Evolutionary conservation across 139 green algal species (phyloP).

Genomic region (Asterochloris erici): DNA sequence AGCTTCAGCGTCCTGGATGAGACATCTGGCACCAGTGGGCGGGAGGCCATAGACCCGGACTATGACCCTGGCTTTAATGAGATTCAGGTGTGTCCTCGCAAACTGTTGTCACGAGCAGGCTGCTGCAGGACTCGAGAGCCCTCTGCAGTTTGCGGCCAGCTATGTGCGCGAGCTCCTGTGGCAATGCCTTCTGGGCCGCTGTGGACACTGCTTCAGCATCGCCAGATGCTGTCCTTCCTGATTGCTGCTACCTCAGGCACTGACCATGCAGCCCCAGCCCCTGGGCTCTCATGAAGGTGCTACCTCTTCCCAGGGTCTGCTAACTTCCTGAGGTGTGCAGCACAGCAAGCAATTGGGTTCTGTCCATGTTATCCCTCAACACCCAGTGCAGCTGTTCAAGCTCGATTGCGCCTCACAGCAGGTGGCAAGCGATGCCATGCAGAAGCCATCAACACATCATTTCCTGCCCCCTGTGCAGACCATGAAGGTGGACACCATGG

Average conservation of each 20-base stretch:
- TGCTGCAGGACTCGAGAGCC: neutral
- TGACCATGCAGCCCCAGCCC: too few species aligned
- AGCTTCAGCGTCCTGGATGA: constrained; percentile 32
- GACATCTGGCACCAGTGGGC: neutral
- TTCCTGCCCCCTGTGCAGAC: constrained; percentile 22
- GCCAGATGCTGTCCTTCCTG: too few species aligned
- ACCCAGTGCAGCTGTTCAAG: too few species aligned
- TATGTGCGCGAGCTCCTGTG: neutral
- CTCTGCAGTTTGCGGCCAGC: too few species aligned
- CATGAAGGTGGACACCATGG: constrained; percentile 35
- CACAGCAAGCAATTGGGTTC: too few species aligned
- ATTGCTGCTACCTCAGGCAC: too few species aligned
- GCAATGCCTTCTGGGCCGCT: neutral
- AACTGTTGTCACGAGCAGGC: neutral
- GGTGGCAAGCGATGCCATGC: neutral
- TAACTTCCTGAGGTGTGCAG: too few species aligned
- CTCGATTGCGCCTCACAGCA: too few species aligned
- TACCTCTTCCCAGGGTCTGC: too few species aligned
- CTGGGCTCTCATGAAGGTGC: too few species aligned
- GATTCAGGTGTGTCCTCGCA: constrained; percentile 43
- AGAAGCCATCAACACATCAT: neutral
- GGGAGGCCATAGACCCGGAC: constrained; percentile 20
- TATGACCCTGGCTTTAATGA: constrained; percentile 82
- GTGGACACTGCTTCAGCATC: too few species aligned
- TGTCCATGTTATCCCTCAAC: too few species aligned